Evolutionary conservation across 2,329 filamentous ascomycete genomes (phyloP).

Genomic region (Chrysoporthe cubensis): DNA sequence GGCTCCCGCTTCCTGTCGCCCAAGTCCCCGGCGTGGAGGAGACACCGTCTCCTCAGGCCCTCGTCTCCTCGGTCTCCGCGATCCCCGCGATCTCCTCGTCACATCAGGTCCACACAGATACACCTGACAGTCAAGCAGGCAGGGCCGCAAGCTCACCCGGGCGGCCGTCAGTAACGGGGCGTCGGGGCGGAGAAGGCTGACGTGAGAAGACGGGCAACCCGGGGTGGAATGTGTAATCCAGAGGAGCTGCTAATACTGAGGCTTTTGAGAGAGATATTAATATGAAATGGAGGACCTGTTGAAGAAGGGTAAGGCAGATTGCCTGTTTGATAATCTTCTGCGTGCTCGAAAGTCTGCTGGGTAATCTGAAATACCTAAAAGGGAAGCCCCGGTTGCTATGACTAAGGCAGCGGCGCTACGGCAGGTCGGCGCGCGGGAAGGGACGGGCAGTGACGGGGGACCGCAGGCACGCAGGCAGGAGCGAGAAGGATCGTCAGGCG

Average conservation of each 20-base stretch:
- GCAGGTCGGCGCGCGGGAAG: background rate
- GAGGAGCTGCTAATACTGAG: background rate
- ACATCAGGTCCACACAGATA: background rate
- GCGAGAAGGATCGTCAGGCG: background rate
- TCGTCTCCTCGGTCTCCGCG: constrained; percentile 8
- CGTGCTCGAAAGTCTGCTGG: background rate
- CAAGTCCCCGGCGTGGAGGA: constrained; percentile 8
- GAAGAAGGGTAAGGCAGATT: background rate
- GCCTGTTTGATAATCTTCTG: too few relatives aligned
- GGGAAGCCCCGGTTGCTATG: too few relatives aligned
- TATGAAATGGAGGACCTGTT: background rate
- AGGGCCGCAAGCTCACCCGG: background rate
- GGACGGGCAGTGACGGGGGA: background rate
- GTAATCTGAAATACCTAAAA: background rate
- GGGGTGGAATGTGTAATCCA: background rate
- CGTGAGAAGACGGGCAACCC: background rate
- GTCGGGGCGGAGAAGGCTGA: too few relatives aligned
- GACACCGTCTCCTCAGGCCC: constrained; percentile 6
- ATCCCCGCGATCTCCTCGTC: constrained; percentile 7
- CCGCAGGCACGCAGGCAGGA: background rate
- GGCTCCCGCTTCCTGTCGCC: constrained; percentile 8
- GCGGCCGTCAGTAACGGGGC: background rate
- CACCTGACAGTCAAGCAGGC: constrained; percentile 1
- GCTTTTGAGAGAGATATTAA: background rate
- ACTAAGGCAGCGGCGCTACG: background rate